These are phyloP conservation scores for Marchantia paleacea DNA, from an alignment of 225 moss, liverwort and hornwort species.

Conservation along the genomic window DNA sequence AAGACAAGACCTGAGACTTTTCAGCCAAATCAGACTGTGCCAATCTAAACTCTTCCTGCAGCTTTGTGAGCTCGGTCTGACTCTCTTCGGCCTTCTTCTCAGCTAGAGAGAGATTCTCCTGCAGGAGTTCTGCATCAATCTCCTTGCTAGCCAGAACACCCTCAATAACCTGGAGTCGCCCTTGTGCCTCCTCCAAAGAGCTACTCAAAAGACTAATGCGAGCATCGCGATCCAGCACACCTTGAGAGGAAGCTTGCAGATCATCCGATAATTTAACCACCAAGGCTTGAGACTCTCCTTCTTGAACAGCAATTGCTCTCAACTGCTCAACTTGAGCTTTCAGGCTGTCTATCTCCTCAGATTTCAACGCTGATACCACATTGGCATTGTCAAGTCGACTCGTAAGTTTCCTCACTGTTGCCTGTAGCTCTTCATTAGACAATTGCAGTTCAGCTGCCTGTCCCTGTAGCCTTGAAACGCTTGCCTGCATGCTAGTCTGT, in stretches of 20 bases:
- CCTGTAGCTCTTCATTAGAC: slow-evolving; percentile 40
- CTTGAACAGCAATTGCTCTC: slow-evolving; percentile 29
- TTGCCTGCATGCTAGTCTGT: slow-evolving; percentile 40
- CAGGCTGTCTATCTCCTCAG: slow-evolving; percentile 38
- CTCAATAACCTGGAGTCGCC: slow-evolving; percentile 35
- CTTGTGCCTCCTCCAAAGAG: slow-evolving; percentile 41
- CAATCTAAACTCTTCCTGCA: slow-evolving; percentile 41
- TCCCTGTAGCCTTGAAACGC: slow-evolving; percentile 41
- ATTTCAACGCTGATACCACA: slow-evolving; percentile 33
- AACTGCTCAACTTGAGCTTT: slow-evolving; percentile 36
- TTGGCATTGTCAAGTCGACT: slow-evolving; percentile 30
- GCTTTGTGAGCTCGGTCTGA: slow-evolving; percentile 36
- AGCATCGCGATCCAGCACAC: slow-evolving; percentile 45
- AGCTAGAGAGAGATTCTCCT: slow-evolving; percentile 45
- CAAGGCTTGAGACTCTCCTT: slow-evolving; percentile 42
- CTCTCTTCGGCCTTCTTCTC: slow-evolving; percentile 20
- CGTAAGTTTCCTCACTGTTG: slow-evolving; percentile 41
- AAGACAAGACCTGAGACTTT: slow-evolving; percentile 43
- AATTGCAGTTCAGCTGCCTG: slow-evolving; percentile 40
- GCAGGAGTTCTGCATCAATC: slow-evolving; percentile 38
- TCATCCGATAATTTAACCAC: slow-evolving; percentile 44
- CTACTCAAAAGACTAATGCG: slow-evolving; percentile 37
- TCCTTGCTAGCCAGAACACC: slow-evolving; percentile 37
- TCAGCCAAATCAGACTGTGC: slow-evolving; percentile 40
- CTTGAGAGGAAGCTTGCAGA: slow-evolving; percentile 38